Conservation (phyloP, 805 yeast genomes). For the Cyberlindnera mycetangii region DNA sequence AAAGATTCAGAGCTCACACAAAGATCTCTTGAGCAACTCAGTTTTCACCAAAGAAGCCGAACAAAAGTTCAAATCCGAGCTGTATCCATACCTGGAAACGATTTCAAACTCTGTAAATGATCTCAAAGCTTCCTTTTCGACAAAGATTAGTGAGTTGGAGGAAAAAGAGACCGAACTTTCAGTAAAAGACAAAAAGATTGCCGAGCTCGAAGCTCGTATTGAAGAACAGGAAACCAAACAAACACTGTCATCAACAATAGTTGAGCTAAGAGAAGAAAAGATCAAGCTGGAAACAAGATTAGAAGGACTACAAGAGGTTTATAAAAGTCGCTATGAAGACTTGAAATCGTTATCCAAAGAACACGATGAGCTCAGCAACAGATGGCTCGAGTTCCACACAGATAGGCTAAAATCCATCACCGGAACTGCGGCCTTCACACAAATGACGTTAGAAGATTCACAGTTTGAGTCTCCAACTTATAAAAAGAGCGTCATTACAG, state of each 20-base stretch:
- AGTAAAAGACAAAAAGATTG: constrained; percentile 20
- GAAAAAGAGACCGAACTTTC: constrained; percentile 14
- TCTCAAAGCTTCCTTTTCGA: not conserved
- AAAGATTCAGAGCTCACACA: not conserved
- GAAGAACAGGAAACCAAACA: constrained; percentile 8
- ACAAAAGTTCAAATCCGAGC: not conserved
- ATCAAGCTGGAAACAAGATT: constrained; percentile 20
- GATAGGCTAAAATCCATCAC: constrained; percentile 31
- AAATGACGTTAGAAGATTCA: constrained; percentile 6
- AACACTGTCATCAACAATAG: constrained; percentile 8
- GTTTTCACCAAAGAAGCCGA: not conserved
- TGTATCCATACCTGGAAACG: not conserved
- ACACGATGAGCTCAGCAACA: constrained; percentile 24
- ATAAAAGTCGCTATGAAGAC: constrained; percentile 26
- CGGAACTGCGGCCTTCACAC: constrained; percentile 18
- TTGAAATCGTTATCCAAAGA: constrained; percentile 30
- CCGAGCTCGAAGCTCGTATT: constrained; percentile 12
- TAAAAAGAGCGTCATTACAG: constrained; percentile 1
- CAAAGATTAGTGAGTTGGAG: not conserved
- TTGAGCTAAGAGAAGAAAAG: constrained; percentile 19
- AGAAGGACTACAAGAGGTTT: constrained; percentile 25
- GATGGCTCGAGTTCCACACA: constrained; percentile 25
- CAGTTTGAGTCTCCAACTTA: constrained; percentile 4
- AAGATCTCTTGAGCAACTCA: not conserved
- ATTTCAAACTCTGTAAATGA: not conserved